These are phyloP conservation scores for Balakata baccata DNA, from an alignment of 345 rosid species.

Conservation along the genomic window DNA sequence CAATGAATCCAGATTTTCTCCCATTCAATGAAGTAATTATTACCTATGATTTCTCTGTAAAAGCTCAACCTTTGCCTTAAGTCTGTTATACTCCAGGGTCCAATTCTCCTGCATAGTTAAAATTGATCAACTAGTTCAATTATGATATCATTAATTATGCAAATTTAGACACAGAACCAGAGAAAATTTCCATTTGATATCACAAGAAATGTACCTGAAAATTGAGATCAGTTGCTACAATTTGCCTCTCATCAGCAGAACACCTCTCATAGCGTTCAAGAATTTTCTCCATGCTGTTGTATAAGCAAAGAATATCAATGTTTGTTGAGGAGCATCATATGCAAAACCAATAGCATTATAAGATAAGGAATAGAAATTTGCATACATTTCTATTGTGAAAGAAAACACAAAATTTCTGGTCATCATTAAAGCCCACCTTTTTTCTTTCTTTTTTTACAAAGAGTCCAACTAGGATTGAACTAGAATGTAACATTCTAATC, in stretches of 20 bases:
- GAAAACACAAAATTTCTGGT: background rate
- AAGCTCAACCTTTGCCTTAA: conserved; percentile 83
- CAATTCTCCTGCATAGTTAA: conserved; percentile 54
- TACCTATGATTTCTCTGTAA: conserved; percentile 82
- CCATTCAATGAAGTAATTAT: background rate
- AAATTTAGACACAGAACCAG: background rate
- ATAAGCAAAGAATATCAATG: background rate
- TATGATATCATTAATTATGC: background rate
- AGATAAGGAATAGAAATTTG: background rate
- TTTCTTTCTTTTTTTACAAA: too few species aligned
- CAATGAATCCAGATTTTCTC: too few species aligned
- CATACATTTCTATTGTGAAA: background rate
- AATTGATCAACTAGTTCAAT: background rate
- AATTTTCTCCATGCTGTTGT: conserved; percentile 36
- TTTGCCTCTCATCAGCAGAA: conserved; percentile 28
- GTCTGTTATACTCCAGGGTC: conserved; percentile 69
- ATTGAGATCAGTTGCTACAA: conserved; percentile 18
- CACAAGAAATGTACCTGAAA: conserved; percentile 6
- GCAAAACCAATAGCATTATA: background rate
- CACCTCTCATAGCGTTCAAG: conserved; percentile 35
- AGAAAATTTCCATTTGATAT: background rate
- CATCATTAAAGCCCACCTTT: too few species aligned
- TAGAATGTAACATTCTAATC: too few species aligned
- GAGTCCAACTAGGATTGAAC: too few species aligned
- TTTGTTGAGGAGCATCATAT: background rate